These are phyloP conservation scores for Globisporangium splendens DNA, from an alignment of 352 stramenopile genomes.

Conservation along the genomic window DNA sequence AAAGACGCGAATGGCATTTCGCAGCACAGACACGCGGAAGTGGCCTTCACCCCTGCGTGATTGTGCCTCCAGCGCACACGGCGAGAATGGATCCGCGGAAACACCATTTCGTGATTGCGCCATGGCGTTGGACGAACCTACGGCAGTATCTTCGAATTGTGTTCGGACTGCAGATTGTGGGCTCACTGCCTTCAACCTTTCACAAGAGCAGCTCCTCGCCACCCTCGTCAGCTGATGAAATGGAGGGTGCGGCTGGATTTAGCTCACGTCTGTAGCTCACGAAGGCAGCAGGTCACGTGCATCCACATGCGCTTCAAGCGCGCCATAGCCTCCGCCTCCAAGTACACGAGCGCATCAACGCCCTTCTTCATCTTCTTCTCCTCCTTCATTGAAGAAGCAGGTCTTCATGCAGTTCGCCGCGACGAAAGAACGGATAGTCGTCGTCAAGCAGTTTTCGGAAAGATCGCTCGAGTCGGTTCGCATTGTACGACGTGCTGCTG, in stretches of 20 bases:
- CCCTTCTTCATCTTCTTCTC: neutral
- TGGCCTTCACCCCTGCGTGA: no score
- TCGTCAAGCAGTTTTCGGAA: conserved; percentile 13
- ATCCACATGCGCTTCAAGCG: conserved; percentile 11
- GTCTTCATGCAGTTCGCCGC: conserved; percentile 2
- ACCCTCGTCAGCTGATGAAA: neutral
- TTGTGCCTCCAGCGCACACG: no score
- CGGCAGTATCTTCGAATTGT: no score
- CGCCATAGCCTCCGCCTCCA: conserved; percentile 13
- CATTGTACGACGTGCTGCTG: neutral
- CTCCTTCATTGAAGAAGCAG: neutral
- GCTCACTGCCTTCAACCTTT: neutral
- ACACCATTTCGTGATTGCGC: no score
- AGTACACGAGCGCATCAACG: conserved; percentile 15
- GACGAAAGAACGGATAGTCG: conserved; percentile 10
- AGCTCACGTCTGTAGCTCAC: neutral
- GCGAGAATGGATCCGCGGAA: no score
- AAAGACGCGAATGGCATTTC: no score
- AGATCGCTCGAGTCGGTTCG: neutral
- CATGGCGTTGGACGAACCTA: no score
- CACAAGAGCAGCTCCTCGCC: neutral
- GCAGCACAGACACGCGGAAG: no score
- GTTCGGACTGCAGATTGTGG: conserved; percentile 2
- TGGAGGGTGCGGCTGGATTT: neutral
- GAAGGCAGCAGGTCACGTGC: neutral